These are phyloP conservation scores for Citropsis articulata DNA, from an alignment of 345 rosid species.

Conservation along the genomic window DNA sequence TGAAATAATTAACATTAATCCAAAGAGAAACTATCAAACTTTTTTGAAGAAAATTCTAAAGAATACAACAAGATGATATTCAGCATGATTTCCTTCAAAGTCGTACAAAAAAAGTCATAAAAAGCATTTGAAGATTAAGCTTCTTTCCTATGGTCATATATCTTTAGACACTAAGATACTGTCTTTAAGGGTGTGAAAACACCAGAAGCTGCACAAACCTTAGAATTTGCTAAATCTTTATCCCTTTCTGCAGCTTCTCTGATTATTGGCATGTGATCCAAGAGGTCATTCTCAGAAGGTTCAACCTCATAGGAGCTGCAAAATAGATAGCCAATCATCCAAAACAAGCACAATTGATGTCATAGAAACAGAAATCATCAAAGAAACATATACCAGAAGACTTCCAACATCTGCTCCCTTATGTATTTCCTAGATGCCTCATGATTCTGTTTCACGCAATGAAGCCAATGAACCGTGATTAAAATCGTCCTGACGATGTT, in stretches of 20 bases:
- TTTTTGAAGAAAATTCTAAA: no score
- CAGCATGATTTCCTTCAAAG: no score
- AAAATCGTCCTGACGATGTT: conserved; percentile 45
- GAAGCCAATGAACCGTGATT: conserved; percentile 53
- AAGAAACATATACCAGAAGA: conserved; percentile 43
- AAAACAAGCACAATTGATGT: no score
- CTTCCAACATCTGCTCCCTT: conserved; percentile 56
- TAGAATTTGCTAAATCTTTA: conserved; percentile 43
- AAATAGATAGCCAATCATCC: background rate
- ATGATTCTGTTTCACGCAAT: conserved; percentile 47
- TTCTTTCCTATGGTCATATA: no score
- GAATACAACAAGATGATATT: no score
- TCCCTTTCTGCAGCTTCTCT: conserved; percentile 60
- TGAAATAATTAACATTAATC: no score
- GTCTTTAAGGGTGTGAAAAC: no score
- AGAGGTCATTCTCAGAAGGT: conserved; percentile 75
- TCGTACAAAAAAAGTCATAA: no score
- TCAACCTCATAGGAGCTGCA: conserved; percentile 58
- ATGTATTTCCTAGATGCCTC: conserved; percentile 45
- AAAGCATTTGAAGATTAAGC: no score
- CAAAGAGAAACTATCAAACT: no score
- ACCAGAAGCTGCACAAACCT: conserved; percentile 5
- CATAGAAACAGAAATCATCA: no score
- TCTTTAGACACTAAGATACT: no score
- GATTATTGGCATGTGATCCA: conserved; percentile 54